Percentiles rank a stretch among this genome's conserved stretches.
phyloP scores from a whole-genome alignment of 192 early-diverging fungal genomes.

The Lobulomyces angularis region DNA sequence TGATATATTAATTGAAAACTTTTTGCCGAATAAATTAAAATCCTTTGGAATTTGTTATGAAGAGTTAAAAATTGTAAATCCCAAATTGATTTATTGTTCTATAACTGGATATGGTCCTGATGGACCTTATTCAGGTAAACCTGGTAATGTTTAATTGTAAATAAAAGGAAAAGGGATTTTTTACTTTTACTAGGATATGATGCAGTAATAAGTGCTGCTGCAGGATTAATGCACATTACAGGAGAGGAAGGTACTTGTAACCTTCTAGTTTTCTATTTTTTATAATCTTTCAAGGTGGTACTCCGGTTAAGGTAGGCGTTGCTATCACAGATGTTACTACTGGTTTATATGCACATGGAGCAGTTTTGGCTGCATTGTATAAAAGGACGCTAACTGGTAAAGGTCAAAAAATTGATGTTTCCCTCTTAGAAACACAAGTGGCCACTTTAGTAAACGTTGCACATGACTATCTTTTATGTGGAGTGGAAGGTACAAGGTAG shows the following conservation, averaged over 20 bases:
- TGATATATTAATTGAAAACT: constrained; percentile 89
- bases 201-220: constrained; percentile 45
- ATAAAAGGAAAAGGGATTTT: constrained; percentile 16
- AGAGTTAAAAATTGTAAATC: constrained; percentile 52
- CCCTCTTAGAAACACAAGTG: constrained; percentile 63
- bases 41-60: constrained; percentile 65
- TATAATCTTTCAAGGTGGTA: constrained; percentile 50
- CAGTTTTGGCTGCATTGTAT: constrained; percentile 77
- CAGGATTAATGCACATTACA: constrained; percentile 93
- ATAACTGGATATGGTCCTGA: constrained; percentile 68
- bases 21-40: constrained; percentile 39
- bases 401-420: constrained; percentile 82
- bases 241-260: too few species aligned
- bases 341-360: constrained; percentile 78
- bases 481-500: constrained; percentile 53
- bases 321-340: constrained; percentile 75
- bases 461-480: constrained; percentile 75
- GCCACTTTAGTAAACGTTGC: constrained; percentile 82
- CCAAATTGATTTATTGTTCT: constrained; percentile 58
- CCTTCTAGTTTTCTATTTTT: too few species aligned
- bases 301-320: constrained; percentile 90
- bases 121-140: constrained; percentile 63
- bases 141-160: constrained; percentile 85
- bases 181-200: neutral
- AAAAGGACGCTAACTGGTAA: constrained; percentile 43